Evolutionary conservation across 2,329 filamentous ascomycete species (phyloP).

Genomic region (Thelonectria rubi): DNA sequence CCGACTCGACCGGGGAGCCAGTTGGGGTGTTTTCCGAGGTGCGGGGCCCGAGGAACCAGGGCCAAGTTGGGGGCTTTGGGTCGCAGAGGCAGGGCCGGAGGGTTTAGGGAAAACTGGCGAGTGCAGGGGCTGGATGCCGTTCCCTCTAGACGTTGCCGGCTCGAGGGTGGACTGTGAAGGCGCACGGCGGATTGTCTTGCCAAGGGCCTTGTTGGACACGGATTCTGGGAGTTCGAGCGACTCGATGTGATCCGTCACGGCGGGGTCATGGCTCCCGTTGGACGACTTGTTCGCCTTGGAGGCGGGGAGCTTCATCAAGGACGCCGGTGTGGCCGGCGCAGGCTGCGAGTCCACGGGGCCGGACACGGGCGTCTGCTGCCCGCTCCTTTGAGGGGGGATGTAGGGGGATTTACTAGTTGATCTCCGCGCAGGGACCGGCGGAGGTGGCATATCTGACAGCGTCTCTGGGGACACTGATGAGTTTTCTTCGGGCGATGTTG

Average conservation of each 20-base stretch:
- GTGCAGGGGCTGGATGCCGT: slow-evolving; percentile 58
- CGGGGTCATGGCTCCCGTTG: slow-evolving; percentile 51
- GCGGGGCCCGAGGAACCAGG: slow-evolving; percentile 60
- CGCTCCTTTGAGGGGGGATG: slow-evolving; percentile 63
- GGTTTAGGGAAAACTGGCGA: slow-evolving; percentile 58
- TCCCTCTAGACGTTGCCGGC: slow-evolving; percentile 57
- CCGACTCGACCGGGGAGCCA: slow-evolving; percentile 67
- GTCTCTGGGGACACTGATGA: slow-evolving; percentile 71
- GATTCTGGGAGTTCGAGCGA: slow-evolving; percentile 78
- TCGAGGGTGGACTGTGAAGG: slow-evolving; percentile 50
- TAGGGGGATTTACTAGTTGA: slow-evolving; percentile 75
- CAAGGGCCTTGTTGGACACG: slow-evolving; percentile 47
- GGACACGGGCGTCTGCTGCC: slow-evolving; percentile 37
- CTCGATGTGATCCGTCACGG: slow-evolving; percentile 63
- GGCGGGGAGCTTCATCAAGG: slow-evolving; percentile 79
- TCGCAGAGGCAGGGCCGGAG: slow-evolving; percentile 60
- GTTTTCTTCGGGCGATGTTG: slow-evolving; percentile 68
- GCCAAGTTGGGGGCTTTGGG: slow-evolving; percentile 70
- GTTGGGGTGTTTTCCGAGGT: slow-evolving; percentile 62
- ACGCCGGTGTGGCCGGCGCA: slow-evolving; percentile 74
- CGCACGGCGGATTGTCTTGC: slow-evolving; percentile 55
- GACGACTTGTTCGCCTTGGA: slow-evolving; percentile 61
- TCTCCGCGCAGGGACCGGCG: slow-evolving; percentile 71
- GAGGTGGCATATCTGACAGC: slow-evolving; percentile 72
- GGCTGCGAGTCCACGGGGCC: slow-evolving; percentile 45